Evolutionary conservation across 345 rosid genomes (phyloP), one percentile per base, ranked within the genome.

Genomic region (Garcia nutans): DNA sequence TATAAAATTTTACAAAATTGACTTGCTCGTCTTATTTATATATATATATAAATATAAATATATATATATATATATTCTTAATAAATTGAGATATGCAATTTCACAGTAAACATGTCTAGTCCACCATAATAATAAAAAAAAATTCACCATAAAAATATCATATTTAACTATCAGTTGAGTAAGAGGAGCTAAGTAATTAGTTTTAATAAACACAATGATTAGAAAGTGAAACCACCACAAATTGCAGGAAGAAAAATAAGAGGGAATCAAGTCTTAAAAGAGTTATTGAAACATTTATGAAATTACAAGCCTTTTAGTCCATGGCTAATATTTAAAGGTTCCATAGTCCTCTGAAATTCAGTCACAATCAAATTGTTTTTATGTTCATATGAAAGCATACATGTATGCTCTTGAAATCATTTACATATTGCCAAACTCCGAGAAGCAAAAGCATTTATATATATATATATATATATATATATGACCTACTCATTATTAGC

Each of bases 321-420:
- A 24, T 10, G 76, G 61, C 76, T 44, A 24, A 64, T 28, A 28
- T 28, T 28, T 28, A 28, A 74, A 50, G 66, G 44, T 31, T 9
- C 47, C 5, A 54, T 24, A 70, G 20, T 15, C 42, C 33, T 56
- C 24, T 37, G 24, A 24, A 52, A 20, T 37, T 42, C 65, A 50
- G 61, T 45, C 33, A 5, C 10, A n/a, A n/a, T n/a, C n/a, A 47
- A 8, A 22, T 41, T 24, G 44, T 42, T 55, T 70, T 70, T 37
- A 45, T 28, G 68, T 42, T 19, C 12, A 22, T 5, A 22, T 64
- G 44, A 17, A 49, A 57, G 70, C 19, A 31, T 62, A 69, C 41
- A 55, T 79, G 80, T 28, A 55, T 79, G 80, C 77, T 69, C 76
- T 71, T 76, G 80, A 80, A 76, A 80, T 55, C 80, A 82, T 84